Conservation (phyloP, 2,329 filamentous ascomycete genomes). For the Colletotrichum destructivum region DNA sequence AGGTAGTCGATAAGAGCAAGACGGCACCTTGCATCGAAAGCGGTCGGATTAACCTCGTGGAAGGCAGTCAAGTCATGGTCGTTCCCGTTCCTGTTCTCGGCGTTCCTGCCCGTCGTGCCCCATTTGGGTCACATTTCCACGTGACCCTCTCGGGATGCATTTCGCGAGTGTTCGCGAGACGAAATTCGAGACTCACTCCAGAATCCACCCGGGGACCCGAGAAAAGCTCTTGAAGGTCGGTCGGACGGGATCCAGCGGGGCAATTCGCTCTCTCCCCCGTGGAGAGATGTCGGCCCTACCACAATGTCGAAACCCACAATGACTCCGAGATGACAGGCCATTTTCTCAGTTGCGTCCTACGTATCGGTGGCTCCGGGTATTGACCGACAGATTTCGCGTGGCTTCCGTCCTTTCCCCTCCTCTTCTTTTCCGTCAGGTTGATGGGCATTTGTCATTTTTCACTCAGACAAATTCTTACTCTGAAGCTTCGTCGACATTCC, state of each 20-base stretch:
- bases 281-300: constrained; percentile 41
- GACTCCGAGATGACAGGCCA: constrained; percentile 38
- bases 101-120: not conserved
- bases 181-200: constrained; percentile 9
- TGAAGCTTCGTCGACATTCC: no score
- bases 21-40: not conserved
- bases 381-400: constrained; percentile 31
- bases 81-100: not conserved
- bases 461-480: no score
- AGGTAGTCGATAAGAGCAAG: not conserved
- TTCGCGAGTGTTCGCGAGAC: constrained; percentile 3
- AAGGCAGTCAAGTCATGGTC: not conserved
- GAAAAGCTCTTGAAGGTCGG: constrained; percentile 8
- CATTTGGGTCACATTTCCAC: not conserved
- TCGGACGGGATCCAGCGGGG: not conserved
- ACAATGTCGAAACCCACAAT: constrained; percentile 37
- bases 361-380: constrained; percentile 34
- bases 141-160: constrained; percentile 15
- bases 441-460: not conserved
- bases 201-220: constrained; percentile 16
- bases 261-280: constrained; percentile 30
- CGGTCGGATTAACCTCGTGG: constrained; percentile 5
- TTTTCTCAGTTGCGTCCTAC: constrained; percentile 24
- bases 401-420: not conserved
- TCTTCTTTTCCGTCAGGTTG: not conserved